Evolutionary conservation across 495 filamentous ascomycete genomes (phyloP), one percentile per base, ranked within the genome.

Genomic region (Neurospora pannonica): DNA sequence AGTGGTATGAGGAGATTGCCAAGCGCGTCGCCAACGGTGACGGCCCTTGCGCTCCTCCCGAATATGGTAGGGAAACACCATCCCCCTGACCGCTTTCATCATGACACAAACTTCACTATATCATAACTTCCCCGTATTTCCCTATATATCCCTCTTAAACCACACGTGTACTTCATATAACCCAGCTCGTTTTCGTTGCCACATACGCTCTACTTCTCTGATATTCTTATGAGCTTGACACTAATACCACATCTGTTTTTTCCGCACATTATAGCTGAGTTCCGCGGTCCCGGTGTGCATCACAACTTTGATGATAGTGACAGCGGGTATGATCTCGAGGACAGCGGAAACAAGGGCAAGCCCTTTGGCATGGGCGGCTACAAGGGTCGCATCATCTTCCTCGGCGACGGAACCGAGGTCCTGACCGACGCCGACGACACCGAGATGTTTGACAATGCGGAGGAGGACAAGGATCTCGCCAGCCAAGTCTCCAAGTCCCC

Each of bases 11-110:
- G 77, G 90, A 94, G 85, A 92, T 99, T 83, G 94, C 91, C 75
- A 94, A 92, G 83, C 88, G 96, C 82, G 97, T 98, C 83, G 94
- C 95, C 70, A 94, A 94, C 80, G 96, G 96, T 82, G 97, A 99
- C 85, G 96, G 96, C 80, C 96, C 97, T 82, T 98, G 96, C 86
- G 96, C 96, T 83, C 96, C 96, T 85, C 96, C 95, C 78, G 96
- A 99, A 92, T 99, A 98, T 87, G 96, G 96, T 92, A 97, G 92
- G 94, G 78, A 82, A 72, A 70, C 74, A 72, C 74, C 78, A 38
- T 76, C 77, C 71, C 42, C 71, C 24, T 76, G 76, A 43, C 38
- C 17, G 38, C 43, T 71, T 36, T 70, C 70, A 37, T 46, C 60
- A 11, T 40, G 38, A 24, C 71, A 38, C 48, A 67, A n/a, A 11